These are phyloP conservation scores for Breviolum minutum DNA, from an alignment of 73 alveolate species.

Conservation along the genomic window DNA sequence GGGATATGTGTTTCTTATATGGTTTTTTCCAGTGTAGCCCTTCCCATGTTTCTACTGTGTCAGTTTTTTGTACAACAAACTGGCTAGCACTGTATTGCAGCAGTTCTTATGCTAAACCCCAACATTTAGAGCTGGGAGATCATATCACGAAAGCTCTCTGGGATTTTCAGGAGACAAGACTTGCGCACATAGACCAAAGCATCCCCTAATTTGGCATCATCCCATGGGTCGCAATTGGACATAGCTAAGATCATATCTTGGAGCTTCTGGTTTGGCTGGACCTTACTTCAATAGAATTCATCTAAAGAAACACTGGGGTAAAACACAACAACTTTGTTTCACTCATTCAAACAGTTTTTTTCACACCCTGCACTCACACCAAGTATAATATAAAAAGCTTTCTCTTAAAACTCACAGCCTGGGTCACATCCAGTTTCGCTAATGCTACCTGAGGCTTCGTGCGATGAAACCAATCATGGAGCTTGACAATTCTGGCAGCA, in stretches of 20 bases:
- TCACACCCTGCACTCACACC: neutral
- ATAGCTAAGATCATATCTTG: neutral
- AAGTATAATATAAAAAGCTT: neutral
- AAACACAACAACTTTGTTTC: no score
- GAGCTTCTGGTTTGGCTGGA: neutral
- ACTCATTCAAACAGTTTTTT: no score
- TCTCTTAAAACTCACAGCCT: neutral
- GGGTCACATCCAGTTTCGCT: neutral
- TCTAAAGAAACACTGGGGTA: no score
- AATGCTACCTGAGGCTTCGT: neutral
- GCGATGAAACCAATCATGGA: neutral
- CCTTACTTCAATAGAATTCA: neutral
- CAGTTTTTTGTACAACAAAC: no score
- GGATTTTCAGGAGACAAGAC: neutral
- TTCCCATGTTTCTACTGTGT: no score
- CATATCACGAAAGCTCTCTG: neutral
- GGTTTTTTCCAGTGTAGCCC: no score
- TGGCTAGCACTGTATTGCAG: no score
- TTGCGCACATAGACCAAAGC: neutral
- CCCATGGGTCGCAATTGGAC: slow-evolving; percentile 9
- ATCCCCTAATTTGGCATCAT: neutral
- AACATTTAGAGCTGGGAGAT: slow-evolving; percentile 2
- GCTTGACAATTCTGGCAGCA: neutral
- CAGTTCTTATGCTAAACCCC: no score
- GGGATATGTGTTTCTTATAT: no score